Base-by-base conservation (phyloP, 2,329 filamentous ascomycete species). In the Fusarium sp. region DNA sequence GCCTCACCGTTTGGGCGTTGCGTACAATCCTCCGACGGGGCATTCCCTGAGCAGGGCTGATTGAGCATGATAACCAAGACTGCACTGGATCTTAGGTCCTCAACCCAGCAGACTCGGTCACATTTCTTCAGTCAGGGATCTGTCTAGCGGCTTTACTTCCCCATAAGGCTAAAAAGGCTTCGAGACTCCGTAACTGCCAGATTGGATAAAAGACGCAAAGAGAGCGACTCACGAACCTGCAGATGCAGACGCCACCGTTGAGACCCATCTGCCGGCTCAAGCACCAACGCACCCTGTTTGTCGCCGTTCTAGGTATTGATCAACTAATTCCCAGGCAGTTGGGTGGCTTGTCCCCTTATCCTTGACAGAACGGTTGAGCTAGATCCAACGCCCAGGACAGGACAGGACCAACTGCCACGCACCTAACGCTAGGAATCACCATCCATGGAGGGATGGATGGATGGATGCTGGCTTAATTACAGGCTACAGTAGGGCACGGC, bases 301-400 rank as follows among this genome's bases (percentile, higher is more conserved):
- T 72, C 68, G 66, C 74, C 56, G 50, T 74, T 76, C 68, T 66
- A 54, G 72, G 71, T 72, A 76, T 52, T 75, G 75, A 75, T 77
- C 75, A 62, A 56, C 66, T 44, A 70, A 42, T 45, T 73, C 63
- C 68, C 66, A 73, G 69, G 60, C 47, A 70, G 55, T 60, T 70
- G 72, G 72, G 62, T 55, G 76, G 73, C 47, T 66, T 59, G 42
- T 61, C 45, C 65, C 20, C 68, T 76, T 69, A 59, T 59, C 57
- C 45, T 59, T 59, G 63, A 59, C 67, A 66, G 42, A 50, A 36
- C 51, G 72, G 72, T 64, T 67, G 54, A 74, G 68, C 77, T 77
- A 78, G 70, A 45, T 58, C 34, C 62, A 68, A 62, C 61, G 66
- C 63, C 68, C 63, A 65, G 66, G 66, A 64, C 66, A 54, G 18